Conservation (phyloP, 352 stramenopile species). For the Phytophthora foliorum region DNA sequence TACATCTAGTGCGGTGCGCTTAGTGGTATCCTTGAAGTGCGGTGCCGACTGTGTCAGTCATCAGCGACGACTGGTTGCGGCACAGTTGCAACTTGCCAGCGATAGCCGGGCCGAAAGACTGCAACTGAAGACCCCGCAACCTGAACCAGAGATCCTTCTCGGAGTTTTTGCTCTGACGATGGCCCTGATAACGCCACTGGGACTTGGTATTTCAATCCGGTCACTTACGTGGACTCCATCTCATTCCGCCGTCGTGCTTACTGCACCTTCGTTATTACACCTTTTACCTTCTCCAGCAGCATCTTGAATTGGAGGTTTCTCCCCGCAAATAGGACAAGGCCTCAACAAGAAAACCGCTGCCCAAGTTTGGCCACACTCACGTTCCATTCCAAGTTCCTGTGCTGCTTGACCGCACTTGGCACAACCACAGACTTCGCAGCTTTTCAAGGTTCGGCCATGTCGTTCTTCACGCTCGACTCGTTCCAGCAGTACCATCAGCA, state of each 20-base stretch:
- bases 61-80: not conserved
- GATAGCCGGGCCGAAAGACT: no score
- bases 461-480: slow-evolving; percentile 41
- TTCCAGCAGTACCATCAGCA: slow-evolving; percentile 43
- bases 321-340: slow-evolving; percentile 10
- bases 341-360: slow-evolving; percentile 6
- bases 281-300: not conserved
- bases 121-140: no score
- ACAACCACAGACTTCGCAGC: not conserved
- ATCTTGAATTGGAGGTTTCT: slow-evolving; percentile 10
- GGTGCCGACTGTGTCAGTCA: not conserved
- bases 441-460: slow-evolving; percentile 19
- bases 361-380: slow-evolving; percentile 7
- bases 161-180: no score
- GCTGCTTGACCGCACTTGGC: not conserved
- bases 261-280: no score
- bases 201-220: no score
- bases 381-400: not conserved
- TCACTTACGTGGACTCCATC: no score
- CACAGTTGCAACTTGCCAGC: not conserved
- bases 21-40: slow-evolving; percentile 1
- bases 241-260: no score
- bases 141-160: no score
- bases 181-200: no score
- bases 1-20: no score